Percentiles rank a stretch among this genome's conserved stretches.
Conservation (phyloP, 768 basidiomycete genomes). For the Dioszegia hungarica region DNA sequence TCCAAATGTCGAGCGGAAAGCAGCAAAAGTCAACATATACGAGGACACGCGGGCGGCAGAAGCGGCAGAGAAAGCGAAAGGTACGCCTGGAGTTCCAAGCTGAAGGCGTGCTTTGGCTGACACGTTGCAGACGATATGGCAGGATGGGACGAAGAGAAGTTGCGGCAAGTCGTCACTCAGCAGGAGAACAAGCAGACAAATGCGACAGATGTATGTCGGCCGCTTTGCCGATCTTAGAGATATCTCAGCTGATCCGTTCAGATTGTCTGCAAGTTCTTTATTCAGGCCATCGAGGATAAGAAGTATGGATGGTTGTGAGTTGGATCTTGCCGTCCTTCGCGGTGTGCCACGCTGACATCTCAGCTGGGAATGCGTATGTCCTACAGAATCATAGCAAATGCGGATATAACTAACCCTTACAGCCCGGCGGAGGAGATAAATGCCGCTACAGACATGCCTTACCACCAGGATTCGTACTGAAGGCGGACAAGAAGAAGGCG, state of each 20-base stretch:
- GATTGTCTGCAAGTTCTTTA: conserved; percentile 98
- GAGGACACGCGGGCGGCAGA: conserved; percentile 81
- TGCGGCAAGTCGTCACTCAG: conserved; percentile 70
- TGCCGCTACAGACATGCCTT: conserved; percentile 95
- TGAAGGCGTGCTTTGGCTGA: neutral
- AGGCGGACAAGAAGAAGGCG: conserved; percentile 82
- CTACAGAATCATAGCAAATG: neutral
- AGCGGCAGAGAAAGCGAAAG: conserved; percentile 63
- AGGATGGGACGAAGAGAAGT: conserved; percentile 91
- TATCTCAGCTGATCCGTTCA: conserved; percentile 40
- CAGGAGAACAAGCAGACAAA: conserved; percentile 80
- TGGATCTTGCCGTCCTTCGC: neutral
- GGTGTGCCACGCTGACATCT: neutral
- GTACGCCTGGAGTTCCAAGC: conserved; percentile 50
- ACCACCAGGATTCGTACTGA: conserved; percentile 92
- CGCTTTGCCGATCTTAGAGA: neutral
- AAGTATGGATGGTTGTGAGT: conserved; percentile 59
- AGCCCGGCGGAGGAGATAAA: conserved; percentile 52
- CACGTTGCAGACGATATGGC: conserved; percentile 84
- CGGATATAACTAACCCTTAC: neutral
- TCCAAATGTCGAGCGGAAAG: conserved; percentile 77
- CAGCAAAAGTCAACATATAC: conserved; percentile 93
- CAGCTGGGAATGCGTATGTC: conserved; percentile 50
- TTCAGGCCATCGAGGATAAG: conserved; percentile 88
- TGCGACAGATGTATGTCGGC: conserved; percentile 70